Percentiles rank a stretch among this genome's conserved stretches.
Evolutionary conservation across 2,329 filamentous ascomycete species (phyloP).

Genomic region (Rutstroemia sp.): DNA sequence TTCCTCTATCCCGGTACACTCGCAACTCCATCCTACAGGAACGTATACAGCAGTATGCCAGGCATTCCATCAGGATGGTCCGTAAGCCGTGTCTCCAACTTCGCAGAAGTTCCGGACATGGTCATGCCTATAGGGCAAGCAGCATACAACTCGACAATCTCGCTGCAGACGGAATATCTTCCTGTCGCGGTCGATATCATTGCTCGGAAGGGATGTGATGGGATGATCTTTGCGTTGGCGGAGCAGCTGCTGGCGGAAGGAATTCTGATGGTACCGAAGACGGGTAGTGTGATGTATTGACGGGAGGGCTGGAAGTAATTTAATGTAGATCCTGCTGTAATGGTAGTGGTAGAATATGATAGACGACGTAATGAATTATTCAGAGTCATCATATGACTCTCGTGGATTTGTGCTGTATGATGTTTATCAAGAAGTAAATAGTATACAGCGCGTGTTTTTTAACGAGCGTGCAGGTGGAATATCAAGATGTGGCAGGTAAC

Average conservation of each 20-base stretch:
- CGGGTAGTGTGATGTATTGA: constrained; percentile 31
- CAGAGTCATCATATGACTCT: not conserved
- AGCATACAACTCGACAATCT: constrained; percentile 40
- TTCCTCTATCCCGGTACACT: constrained; percentile 40
- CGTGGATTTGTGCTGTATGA: not conserved
- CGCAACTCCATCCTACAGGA: constrained; percentile 37
- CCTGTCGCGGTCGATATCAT: constrained; percentile 52
- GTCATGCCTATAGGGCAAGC: constrained; percentile 35
- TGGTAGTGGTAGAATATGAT: not conserved
- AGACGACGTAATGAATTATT: not conserved
- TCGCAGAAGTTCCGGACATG: constrained; percentile 40
- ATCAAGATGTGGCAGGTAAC: no score
- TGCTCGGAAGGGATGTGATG: constrained; percentile 53
- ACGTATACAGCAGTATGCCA: constrained; percentile 37
- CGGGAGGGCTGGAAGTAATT: not conserved
- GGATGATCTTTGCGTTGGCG: constrained; percentile 47
- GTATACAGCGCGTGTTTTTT: no score
- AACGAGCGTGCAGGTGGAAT: no score
- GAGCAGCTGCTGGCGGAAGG: constrained; percentile 43
- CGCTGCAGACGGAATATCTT: constrained; percentile 40
- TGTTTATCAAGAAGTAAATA: no score
- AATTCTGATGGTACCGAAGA: constrained; percentile 37
- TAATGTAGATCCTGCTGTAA: not conserved
- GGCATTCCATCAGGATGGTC: constrained; percentile 40
- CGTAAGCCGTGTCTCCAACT: constrained; percentile 36